A percentile compares a stretch with the other conserved stretches of the same genome.
Conservation (phyloP, 164 flowering plant genomes). For the Stephania japonica region DNA sequence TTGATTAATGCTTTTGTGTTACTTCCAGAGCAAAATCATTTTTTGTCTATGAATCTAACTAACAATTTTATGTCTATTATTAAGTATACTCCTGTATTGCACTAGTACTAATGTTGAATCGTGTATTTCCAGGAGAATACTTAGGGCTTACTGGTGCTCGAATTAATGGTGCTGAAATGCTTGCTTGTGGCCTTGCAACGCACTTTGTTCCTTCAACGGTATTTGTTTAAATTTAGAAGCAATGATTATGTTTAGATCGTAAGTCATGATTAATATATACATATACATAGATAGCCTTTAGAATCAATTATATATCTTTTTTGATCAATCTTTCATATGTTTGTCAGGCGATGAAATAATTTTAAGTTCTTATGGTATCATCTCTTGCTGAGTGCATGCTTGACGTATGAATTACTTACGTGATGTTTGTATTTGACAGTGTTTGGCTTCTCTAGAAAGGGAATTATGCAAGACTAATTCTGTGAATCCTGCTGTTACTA, state of each 20-base stretch:
- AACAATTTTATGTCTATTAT: background rate
- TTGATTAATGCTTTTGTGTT: too few relatives aligned
- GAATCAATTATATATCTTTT: too few relatives aligned
- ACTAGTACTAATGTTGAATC: too few relatives aligned
- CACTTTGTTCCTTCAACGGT: constrained; percentile 3
- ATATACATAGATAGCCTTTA: background rate
- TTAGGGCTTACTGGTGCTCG: constrained; percentile 4
- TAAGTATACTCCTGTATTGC: too few relatives aligned
- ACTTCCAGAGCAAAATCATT: background rate
- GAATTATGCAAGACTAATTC: background rate
- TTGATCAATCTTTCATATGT: too few relatives aligned
- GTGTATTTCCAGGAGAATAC: background rate
- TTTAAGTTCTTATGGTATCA: background rate
- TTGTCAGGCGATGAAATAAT: too few relatives aligned
- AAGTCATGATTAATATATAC: too few relatives aligned
- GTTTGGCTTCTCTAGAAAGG: background rate
- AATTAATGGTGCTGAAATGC: constrained; percentile 8
- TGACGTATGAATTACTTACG: background rate
- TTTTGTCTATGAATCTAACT: background rate
- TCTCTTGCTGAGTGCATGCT: background rate
- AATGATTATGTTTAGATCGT: too few relatives aligned
- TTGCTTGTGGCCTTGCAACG: constrained; percentile 6
- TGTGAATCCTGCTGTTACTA: background rate
- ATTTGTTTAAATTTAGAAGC: background rate
- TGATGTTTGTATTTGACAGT: background rate